phyloP scores from a whole-genome alignment of 1,139 yeast genomes.

The Blastobotrys elegans region DNA sequence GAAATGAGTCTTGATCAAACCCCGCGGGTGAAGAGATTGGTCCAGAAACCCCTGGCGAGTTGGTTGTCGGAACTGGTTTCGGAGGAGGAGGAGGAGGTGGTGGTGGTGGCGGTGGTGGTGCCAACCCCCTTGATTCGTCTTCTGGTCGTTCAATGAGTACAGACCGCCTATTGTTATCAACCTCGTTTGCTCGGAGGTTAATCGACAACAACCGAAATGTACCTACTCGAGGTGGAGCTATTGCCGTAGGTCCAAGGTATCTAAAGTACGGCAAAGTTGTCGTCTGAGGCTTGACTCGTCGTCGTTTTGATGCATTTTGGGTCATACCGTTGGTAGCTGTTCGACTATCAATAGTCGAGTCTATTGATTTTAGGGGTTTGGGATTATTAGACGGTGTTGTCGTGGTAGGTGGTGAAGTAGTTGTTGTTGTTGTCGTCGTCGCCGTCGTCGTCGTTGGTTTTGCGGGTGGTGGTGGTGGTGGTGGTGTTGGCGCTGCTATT shows the following conservation, averaged over 20 bases:
- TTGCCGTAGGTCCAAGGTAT: slow-evolving; percentile 31
- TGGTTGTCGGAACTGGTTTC: not conserved
- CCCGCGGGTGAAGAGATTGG: not conserved
- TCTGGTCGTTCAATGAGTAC: slow-evolving; percentile 15
- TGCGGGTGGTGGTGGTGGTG: not conserved
- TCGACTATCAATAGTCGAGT: not conserved
- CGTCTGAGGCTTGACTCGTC: slow-evolving; percentile 9
- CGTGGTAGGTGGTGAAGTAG: not conserved
- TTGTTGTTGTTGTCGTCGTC: not conserved
- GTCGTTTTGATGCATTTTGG: not conserved
- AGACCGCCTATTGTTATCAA: slow-evolving; percentile 9
- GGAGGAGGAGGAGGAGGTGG: not conserved
- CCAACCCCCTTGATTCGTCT: not conserved
- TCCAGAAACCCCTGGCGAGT: not conserved
- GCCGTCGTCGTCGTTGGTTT: not conserved
- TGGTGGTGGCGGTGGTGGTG: not conserved
- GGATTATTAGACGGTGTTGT: not conserved
- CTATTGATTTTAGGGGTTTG: not conserved
- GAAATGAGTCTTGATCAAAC: slow-evolving; percentile 12
- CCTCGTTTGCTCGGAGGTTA: slow-evolving; percentile 19
- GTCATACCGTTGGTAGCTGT: not conserved
- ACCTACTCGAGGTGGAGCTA: slow-evolving; percentile 29
- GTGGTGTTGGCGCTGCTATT: not conserved
- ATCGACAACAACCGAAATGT: slow-evolving; percentile 27
- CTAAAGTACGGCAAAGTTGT: slow-evolving; percentile 29